These are phyloP conservation scores for Onygenales sp. DNA, from an alignment of 2,329 filamentous ascomycete species.

Conservation along the genomic window DNA sequence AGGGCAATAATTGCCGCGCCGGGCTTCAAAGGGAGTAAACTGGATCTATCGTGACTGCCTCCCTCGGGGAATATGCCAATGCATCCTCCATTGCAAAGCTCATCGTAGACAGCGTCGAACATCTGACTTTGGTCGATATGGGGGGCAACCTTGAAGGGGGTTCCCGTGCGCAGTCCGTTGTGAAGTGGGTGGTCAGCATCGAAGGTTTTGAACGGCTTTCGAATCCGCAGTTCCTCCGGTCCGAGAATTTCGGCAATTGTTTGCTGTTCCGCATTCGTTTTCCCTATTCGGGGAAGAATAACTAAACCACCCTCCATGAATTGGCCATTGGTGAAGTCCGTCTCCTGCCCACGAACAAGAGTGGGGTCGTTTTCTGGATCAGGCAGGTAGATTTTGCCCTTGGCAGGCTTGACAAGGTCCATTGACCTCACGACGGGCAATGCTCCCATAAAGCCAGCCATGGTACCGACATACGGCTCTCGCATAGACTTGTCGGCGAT, in stretches of 20 bases:
- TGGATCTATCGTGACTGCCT: slow-evolving; percentile 77
- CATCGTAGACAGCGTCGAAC: slow-evolving; percentile 73
- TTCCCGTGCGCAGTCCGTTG: slow-evolving; percentile 45
- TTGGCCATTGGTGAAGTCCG: slow-evolving; percentile 59
- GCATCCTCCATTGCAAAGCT: slow-evolving; percentile 66
- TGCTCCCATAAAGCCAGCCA: slow-evolving; percentile 66
- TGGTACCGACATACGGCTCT: slow-evolving; percentile 68
- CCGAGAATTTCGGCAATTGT: slow-evolving; percentile 60
- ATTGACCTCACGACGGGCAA: slow-evolving; percentile 76
- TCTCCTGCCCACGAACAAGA: slow-evolving; percentile 61
- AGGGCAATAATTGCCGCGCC: slow-evolving; percentile 87
- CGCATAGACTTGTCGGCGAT: slow-evolving; percentile 83
- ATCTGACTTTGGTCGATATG: slow-evolving; percentile 79
- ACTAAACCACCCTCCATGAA: slow-evolving; percentile 64
- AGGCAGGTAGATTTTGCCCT: slow-evolving; percentile 67
- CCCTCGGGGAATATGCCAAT: slow-evolving; percentile 86
- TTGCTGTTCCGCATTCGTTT: slow-evolving; percentile 64
- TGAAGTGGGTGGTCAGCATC: slow-evolving; percentile 43
- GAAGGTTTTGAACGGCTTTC: slow-evolving; percentile 66
- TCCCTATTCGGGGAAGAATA: slow-evolving; percentile 63
- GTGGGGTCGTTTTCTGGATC: slow-evolving; percentile 68
- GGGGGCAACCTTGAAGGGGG: slow-evolving; percentile 66
- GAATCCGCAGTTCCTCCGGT: slow-evolving; percentile 63
- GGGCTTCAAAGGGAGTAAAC: slow-evolving; percentile 73
- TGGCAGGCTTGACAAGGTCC: slow-evolving; percentile 64